Percentiles rank a stretch among this genome's conserved stretches.
Evolutionary conservation across 768 basidiomycete genomes (phyloP).

Genomic region (Fomitopsis serialis): DNA sequence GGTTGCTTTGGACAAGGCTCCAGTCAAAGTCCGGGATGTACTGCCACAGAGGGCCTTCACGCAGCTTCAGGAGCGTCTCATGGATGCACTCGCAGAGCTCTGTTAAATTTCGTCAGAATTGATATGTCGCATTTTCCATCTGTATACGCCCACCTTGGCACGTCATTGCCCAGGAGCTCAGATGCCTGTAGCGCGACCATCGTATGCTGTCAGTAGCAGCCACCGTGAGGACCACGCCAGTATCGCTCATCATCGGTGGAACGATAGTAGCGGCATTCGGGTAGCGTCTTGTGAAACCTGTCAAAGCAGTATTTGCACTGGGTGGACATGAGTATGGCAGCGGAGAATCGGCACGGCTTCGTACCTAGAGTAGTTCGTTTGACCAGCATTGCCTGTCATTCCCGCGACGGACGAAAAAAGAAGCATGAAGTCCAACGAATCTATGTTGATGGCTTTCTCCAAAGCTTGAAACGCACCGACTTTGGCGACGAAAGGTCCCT

Average conservation of each 20-base stretch:
- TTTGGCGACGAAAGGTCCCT: conserved; percentile 4
- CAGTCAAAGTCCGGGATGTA: conserved; percentile 33
- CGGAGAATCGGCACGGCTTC: background rate
- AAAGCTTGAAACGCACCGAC: conserved; percentile 5
- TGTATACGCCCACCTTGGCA: too few species aligned
- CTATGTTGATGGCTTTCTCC: conserved; percentile 2
- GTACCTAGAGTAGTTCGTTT: conserved; percentile 15
- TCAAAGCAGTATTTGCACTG: conserved; percentile 11
- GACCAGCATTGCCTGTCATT: conserved; percentile 11
- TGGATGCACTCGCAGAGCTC: conserved; percentile 27
- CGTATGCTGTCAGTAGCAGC: background rate
- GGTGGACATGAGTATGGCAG: background rate
- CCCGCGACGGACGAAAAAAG: conserved; percentile 15
- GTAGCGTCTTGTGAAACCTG: conserved; percentile 4
- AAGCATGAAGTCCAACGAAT: conserved; percentile 13
- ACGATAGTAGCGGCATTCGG: conserved; percentile 5
- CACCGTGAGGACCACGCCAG: background rate
- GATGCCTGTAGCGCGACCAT: background rate
- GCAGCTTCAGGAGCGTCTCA: conserved; percentile 27
- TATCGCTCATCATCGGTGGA: conserved; percentile 5
- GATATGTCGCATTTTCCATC: too few species aligned
- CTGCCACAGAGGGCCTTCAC: conserved; percentile 16
- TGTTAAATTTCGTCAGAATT: background rate
- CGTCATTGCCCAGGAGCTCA: conserved; percentile 8
- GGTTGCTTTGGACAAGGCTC: conserved; percentile 4